Conservation (phyloP, 1,139 yeast genomes). For the Debaryomycetaceae sp. region DNA sequence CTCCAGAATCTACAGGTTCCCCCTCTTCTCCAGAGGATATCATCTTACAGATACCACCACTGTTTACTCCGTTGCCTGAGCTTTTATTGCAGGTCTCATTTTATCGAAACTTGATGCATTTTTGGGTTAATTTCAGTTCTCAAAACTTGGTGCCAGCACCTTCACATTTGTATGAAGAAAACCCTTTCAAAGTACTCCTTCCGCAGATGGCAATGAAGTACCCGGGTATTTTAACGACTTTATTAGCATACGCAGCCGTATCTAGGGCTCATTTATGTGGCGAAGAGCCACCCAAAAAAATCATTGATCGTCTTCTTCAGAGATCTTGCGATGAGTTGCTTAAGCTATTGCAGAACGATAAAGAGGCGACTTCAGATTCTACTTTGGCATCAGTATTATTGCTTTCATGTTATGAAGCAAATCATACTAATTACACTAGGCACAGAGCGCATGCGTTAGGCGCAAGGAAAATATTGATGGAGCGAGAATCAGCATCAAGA, state of each 20-base stretch:
- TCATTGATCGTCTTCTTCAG: conserved; percentile 50
- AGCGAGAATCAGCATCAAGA: conserved; percentile 26
- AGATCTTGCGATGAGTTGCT: conserved; percentile 59
- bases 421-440: conserved; percentile 43
- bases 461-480: conserved; percentile 62
- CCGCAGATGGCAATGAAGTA: conserved; percentile 69
- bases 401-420: conserved; percentile 62
- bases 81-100: conserved; percentile 55
- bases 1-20: background rate
- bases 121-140: conserved; percentile 62
- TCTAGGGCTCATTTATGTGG: conserved; percentile 39
- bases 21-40: conserved; percentile 5
- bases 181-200: conserved; percentile 63
- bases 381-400: conserved; percentile 63
- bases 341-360: conserved; percentile 46
- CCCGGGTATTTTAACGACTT: conserved; percentile 55
- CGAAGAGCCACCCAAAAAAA: conserved; percentile 36
- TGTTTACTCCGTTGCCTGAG: conserved; percentile 56
- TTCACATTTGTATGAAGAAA: conserved; percentile 49
- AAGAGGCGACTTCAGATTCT: conserved; percentile 59
- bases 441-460: conserved; percentile 70
- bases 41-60: conserved; percentile 40
- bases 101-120: conserved; percentile 59
- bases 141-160: conserved; percentile 70
- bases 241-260: conserved; percentile 66